Percentiles rank a stretch among this genome's conserved stretches.
These are phyloP conservation scores for Metschnikowia matae DNA, from an alignment of 805 yeast species.

Conservation along the genomic window DNA sequence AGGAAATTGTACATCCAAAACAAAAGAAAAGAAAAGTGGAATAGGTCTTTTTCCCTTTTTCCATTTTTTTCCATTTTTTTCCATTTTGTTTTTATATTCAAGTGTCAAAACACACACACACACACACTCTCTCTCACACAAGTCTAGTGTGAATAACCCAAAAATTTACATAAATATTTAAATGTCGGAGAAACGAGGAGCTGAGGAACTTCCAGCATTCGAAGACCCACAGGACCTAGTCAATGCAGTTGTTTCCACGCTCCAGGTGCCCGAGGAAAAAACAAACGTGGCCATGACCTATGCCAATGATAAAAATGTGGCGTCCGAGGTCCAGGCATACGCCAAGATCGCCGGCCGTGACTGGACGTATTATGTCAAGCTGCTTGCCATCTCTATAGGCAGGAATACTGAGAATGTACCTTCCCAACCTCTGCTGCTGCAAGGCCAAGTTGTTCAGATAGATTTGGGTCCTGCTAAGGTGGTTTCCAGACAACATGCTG, in stretches of 20 bases:
- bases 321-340: constrained; percentile 90
- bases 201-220: constrained; percentile 31
- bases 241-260: constrained; percentile 67
- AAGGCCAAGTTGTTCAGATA: constrained; percentile 52
- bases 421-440: constrained; percentile 18
- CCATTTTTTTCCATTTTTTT: too few species aligned
- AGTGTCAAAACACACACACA: too few species aligned
- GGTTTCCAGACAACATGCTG: constrained; percentile 89
- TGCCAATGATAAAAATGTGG: constrained; percentile 67
- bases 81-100: too few species aligned
- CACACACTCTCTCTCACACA: too few species aligned
- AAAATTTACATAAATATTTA: background rate
- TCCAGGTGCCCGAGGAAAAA: constrained; percentile 65
- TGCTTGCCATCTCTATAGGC: constrained; percentile 75
- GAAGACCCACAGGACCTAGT: constrained; percentile 63
- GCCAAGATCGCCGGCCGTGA: constrained; percentile 90
- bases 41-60: too few species aligned
- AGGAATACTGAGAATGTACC: constrained; percentile 57
- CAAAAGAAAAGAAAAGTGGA: too few species aligned
- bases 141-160: background rate
- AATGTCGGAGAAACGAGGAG: constrained; percentile 10
- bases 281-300: constrained; percentile 71
- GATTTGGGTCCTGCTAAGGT: constrained; percentile 97
- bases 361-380: constrained; percentile 93
- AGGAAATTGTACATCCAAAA: too few species aligned